Conservation (phyloP, 306 rosid genomes). For the Delonix regia region DNA sequence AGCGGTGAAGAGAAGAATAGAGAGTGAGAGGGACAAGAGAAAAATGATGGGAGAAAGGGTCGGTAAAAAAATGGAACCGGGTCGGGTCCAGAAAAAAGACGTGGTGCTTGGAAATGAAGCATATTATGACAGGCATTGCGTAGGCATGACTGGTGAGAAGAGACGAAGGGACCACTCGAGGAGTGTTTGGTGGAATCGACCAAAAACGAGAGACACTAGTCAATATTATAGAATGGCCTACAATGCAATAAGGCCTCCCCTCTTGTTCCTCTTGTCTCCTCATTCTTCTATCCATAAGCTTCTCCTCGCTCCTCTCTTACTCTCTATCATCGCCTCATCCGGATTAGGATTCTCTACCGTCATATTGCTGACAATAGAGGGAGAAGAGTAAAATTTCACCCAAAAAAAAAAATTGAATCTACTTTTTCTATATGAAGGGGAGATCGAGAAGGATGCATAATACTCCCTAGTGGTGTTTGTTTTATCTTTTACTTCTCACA, state of each 20-base stretch:
- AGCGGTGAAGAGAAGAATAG: no score
- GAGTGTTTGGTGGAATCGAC: constrained; percentile 29
- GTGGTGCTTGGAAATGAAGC: not conserved
- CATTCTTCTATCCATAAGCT: not conserved
- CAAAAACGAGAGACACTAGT: constrained; percentile 26
- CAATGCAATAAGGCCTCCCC: constrained; percentile 5
- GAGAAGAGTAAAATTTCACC: no score
- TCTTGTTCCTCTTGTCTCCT: constrained; percentile 29
- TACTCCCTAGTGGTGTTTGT: not conserved
- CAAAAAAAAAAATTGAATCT: no score
- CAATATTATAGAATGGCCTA: constrained; percentile 38
- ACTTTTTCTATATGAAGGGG: no score
- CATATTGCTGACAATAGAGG: no score
- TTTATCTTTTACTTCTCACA: not conserved
- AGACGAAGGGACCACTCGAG: constrained; percentile 30
- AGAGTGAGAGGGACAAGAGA: not conserved
- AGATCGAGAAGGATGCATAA: not conserved
- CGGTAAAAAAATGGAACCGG: not conserved
- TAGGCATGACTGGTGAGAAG: not conserved
- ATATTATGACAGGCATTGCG: not conserved
- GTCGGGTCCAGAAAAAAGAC: not conserved
- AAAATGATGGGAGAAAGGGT: not conserved
- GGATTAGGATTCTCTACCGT: no score
- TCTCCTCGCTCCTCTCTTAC: not conserved
- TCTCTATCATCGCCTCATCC: not conserved